Base-by-base conservation (phyloP, 805 yeast species). In the Alloascoidea africana region DNA sequence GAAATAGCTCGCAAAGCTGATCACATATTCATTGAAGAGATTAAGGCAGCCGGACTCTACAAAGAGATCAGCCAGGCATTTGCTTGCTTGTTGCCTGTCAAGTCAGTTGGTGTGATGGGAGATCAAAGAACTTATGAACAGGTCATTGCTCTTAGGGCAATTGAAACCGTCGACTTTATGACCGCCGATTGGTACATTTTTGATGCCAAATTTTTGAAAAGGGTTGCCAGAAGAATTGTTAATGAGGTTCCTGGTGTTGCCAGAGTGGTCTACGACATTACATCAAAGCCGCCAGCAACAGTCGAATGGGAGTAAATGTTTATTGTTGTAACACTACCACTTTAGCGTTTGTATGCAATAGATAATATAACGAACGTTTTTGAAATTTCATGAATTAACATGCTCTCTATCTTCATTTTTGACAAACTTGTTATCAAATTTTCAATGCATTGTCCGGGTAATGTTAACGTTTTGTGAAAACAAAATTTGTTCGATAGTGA, bases 51-150 rank as follows among this genome's bases (percentile, higher is more conserved):
- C 41, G 98, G 98, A 42, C 66, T 91, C 51, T 91, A 91, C 68
- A 71, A 80, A 55, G 66, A 89, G 54, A 91, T 91, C 49, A 81
- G 96, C 35, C 99, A 91, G 66, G 98, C 98, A 14, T 91, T 91
- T 56, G 99, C 99, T 41, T 86, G 93, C 47, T 69, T 91, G 51
- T 70, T 91, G 54, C 99, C 99, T 14, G 98, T 91, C 48, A 87
- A 86, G 66, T 83, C 96, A 38, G 99, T 91, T 40, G 99, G 99
- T 67, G 99, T 91, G 47, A 84, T 85, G 96, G 99, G 99, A 56
- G 99, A 91, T 63, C 94, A 91, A 70, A 81, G 99, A 68, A 85
- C 96, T 42, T 91, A 91, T 58, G 98, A 91, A 61, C 99, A 91
- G 67, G 99, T 91, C 45, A 91, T 91, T 66, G 98, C 98, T 36